Conservation (phyloP, 495 filamentous ascomycete genomes). For the Daldinia bambusicola region DNA sequence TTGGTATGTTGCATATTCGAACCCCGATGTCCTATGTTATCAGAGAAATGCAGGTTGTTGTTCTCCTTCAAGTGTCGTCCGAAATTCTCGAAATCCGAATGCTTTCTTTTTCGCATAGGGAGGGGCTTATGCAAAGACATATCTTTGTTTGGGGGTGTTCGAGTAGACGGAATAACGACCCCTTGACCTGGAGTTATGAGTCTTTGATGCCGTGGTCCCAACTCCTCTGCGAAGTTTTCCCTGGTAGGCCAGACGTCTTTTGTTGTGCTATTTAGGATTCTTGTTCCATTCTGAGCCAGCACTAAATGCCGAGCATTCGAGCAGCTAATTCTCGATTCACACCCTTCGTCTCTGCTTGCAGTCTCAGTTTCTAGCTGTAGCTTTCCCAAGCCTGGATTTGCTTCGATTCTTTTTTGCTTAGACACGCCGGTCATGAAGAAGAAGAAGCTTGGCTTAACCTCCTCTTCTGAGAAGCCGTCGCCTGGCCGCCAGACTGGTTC, state of each 20-base stretch:
- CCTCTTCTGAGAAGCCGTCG: conserved; percentile 46
- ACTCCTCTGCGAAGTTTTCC: conserved; percentile 43
- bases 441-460: conserved; percentile 30
- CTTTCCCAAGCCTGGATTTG: conserved; percentile 35
- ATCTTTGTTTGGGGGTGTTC: conserved; percentile 1
- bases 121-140: background rate
- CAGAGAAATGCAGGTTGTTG: background rate
- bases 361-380: conserved; percentile 37
- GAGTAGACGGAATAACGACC: conserved; percentile 22
- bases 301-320: background rate
- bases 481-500: conserved; percentile 37
- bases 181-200: background rate
- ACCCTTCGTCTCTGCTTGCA: background rate
- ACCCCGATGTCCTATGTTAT: background rate
- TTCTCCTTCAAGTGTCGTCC: conserved; percentile 12
- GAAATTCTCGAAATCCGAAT: conserved; percentile 44
- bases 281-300: conserved; percentile 7
- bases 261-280: background rate
- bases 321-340: background rate
- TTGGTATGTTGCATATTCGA: background rate
- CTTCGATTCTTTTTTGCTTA: conserved; percentile 33
- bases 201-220: conserved; percentile 16
- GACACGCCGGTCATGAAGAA: conserved; percentile 27
- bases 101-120: conserved; percentile 26
- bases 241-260: conserved; percentile 45